Conservation (phyloP, 306 rosid genomes). For the Carpinus viminea region DNA sequence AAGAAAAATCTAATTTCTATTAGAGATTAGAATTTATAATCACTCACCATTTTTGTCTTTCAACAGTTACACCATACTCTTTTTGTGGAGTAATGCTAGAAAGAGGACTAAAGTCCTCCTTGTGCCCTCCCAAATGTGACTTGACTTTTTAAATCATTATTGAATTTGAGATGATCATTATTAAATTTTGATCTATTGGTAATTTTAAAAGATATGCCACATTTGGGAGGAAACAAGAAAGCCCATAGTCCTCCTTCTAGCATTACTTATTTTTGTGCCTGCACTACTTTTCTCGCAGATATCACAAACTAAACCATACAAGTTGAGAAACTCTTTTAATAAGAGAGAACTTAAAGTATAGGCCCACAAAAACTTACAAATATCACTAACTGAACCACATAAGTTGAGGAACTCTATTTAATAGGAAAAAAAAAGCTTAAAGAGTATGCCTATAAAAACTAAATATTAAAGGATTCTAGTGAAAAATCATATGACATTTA, state of each 20-base stretch:
- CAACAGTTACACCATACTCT: not conserved
- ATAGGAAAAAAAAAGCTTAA: not conserved
- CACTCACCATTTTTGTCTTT: not conserved
- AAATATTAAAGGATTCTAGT: too few species aligned
- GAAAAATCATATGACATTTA: not conserved
- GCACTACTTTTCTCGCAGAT: not conserved
- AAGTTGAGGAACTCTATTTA: too few species aligned
- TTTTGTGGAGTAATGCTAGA: not conserved
- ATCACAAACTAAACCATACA: not conserved
- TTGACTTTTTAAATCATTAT: too few species aligned
- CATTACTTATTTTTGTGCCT: not conserved
- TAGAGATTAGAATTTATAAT: not conserved
- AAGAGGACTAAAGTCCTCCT: too few species aligned
- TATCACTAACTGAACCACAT: too few species aligned
- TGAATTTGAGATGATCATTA: too few species aligned
- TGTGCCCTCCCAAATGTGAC: too few species aligned
- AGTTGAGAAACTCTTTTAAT: not conserved
- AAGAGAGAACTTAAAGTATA: not conserved
- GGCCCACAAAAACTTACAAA: too few species aligned
- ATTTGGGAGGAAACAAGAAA: too few species aligned
- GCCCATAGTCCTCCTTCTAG: too few species aligned
- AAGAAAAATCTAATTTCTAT: not conserved
- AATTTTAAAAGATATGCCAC: too few species aligned
- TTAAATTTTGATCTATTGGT: too few species aligned
- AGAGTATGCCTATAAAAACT: not conserved